phyloP scores from a whole-genome alignment of 805 yeast species.

The Starmerella sp. region DNA sequence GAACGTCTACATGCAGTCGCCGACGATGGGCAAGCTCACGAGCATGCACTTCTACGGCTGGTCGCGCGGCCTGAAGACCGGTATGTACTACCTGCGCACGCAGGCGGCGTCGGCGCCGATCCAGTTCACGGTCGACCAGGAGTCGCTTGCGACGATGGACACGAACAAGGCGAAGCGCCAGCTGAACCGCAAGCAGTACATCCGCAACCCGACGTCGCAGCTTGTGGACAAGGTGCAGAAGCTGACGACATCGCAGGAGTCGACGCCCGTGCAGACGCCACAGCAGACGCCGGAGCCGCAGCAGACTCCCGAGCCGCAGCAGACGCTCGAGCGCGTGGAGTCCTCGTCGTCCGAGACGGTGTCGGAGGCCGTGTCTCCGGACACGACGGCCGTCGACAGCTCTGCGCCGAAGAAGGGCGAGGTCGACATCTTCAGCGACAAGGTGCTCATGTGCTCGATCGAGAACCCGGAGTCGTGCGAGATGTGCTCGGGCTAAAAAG shows the following conservation, averaged over 20 bases:
- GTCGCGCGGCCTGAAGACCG: constrained; percentile 97
- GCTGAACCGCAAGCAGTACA: constrained; percentile 23
- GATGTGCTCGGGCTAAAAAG: constrained; percentile 86
- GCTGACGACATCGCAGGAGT: constrained; percentile 4
- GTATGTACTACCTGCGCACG: constrained; percentile 95
- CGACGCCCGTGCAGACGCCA: not conserved
- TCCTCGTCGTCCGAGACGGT: constrained; percentile 5
- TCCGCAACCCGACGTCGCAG: constrained; percentile 13
- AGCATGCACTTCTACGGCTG: constrained; percentile 98
- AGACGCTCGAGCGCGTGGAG: constrained; percentile 11
- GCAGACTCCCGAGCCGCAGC: constrained; percentile 8
- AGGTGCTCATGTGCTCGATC: constrained; percentile 93
- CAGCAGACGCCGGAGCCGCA: constrained; percentile 8
- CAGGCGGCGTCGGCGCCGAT: constrained; percentile 97
- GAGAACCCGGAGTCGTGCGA: constrained; percentile 95
- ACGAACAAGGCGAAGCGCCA: constrained; percentile 13
- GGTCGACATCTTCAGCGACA: constrained; percentile 77
- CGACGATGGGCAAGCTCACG: constrained; percentile 93
- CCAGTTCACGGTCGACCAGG: constrained; percentile 68
- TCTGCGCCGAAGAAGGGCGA: constrained; percentile 35
- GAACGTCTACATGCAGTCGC: constrained; percentile 77
- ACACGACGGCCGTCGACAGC: constrained; percentile 10
- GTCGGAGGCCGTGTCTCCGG: constrained; percentile 12
- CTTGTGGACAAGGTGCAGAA: constrained; percentile 11
- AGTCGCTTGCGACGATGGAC: constrained; percentile 26